phyloP scores from a whole-genome alignment of 2,329 filamentous ascomycete genomes.

The Monosporascus ibericus region DNA sequence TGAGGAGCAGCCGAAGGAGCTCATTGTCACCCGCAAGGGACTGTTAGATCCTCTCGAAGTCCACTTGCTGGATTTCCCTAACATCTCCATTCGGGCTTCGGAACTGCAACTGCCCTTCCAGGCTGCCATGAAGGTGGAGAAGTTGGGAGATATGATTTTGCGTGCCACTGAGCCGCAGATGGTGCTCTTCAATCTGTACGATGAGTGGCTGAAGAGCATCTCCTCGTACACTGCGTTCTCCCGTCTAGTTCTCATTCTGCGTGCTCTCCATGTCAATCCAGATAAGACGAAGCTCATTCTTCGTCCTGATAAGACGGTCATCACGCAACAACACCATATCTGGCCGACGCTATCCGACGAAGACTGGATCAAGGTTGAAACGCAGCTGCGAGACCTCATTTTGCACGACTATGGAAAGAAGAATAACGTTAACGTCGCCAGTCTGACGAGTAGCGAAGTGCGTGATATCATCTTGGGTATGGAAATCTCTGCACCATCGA shows the following conservation, averaged over 20 bases:
- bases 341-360: constrained; percentile 94
- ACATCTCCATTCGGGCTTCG: constrained; percentile 96
- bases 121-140: constrained; percentile 99
- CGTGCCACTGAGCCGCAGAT: constrained; percentile 98
- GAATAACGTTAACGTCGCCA: constrained; percentile 98
- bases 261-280: constrained; percentile 93
- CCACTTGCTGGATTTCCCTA: constrained; percentile 95
- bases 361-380: constrained; percentile 99
- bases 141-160: constrained; percentile 97
- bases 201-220: constrained; percentile 97
- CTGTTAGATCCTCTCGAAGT: constrained; percentile 94
- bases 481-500: constrained; percentile 96
- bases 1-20: constrained; percentile 97
- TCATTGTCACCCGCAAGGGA: constrained; percentile 97
- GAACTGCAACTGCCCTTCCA: constrained; percentile 98
- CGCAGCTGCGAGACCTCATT: constrained; percentile 89
- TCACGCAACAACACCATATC: constrained; percentile 97
- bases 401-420: constrained; percentile 99
- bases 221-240: constrained; percentile 99
- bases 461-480: constrained; percentile 98
- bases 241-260: constrained; percentile 83
- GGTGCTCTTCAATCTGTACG: constrained; percentile 98
- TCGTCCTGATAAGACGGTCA: constrained; percentile 93
- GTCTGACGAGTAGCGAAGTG: constrained; percentile 92
- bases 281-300: constrained; percentile 97